phyloP scores from a whole-genome alignment of 129 eudicot species.

The Artemisia argyi region DNA sequence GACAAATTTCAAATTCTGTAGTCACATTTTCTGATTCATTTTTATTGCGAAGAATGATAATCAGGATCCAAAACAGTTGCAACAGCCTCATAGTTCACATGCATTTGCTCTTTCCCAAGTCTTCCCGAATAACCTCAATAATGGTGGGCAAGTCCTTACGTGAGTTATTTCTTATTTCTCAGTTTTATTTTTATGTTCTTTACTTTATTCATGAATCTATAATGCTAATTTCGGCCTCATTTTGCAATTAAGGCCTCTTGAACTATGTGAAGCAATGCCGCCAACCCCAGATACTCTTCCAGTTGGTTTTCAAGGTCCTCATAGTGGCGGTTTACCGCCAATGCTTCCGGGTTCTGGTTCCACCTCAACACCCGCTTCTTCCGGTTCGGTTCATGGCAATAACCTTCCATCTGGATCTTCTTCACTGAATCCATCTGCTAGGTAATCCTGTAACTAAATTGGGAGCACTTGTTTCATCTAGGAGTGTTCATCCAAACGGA shows the following conservation, averaged over 20 bases:
- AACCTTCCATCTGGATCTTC: slow-evolving; percentile 53
- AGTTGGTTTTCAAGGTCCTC: slow-evolving; percentile 70
- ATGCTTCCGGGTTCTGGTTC: slow-evolving; percentile 50
- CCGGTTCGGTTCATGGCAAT: slow-evolving; percentile 51
- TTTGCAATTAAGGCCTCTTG: slow-evolving; percentile 69
- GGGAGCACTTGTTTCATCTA: background rate
- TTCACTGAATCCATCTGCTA: slow-evolving; percentile 50
- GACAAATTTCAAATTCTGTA: background rate
- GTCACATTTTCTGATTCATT: slow-evolving; percentile 10
- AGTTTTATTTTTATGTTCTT: background rate
- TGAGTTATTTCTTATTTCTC: slow-evolving; percentile 36
- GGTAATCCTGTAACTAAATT: slow-evolving; percentile 44
- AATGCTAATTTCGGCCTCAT: slow-evolving; percentile 1
- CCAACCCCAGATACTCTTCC: slow-evolving; percentile 61
- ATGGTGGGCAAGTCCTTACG: slow-evolving; percentile 81
- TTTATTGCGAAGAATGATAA: slow-evolving; percentile 46
- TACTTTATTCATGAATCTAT: background rate
- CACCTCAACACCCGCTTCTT: slow-evolving; percentile 49
- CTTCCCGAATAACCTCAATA: slow-evolving; percentile 71
- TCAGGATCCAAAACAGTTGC: slow-evolving; percentile 74
- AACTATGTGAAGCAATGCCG: slow-evolving; percentile 60
- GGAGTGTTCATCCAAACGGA: background rate
- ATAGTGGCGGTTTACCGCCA: slow-evolving; percentile 54
- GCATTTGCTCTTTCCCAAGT: slow-evolving; percentile 84
- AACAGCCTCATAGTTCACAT: slow-evolving; percentile 80